These are phyloP conservation scores for Coriolopsis trogii DNA, from an alignment of 1,284 basidiomycete genomes.

Conservation along the genomic window DNA sequence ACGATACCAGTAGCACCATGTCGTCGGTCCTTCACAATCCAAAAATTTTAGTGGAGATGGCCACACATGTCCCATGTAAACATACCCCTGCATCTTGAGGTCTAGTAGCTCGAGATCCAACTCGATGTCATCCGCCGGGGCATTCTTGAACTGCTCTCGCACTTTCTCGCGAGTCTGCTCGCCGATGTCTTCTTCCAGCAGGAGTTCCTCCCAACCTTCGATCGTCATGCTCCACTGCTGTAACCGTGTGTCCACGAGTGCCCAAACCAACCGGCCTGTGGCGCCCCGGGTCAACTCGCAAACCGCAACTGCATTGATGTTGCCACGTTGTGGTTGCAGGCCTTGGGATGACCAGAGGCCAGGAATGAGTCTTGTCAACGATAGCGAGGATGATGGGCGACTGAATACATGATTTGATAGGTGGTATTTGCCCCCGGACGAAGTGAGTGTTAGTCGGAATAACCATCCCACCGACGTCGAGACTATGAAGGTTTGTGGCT, in stretches of 20 bases:
- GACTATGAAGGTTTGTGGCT: constrained; percentile 69
- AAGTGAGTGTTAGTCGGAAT: constrained; percentile 65
- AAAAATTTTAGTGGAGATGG: not conserved
- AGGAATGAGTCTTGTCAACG: constrained; percentile 62
- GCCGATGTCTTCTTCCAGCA: constrained; percentile 56
- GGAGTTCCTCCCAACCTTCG: constrained; percentile 69
- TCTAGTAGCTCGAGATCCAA: constrained; percentile 74
- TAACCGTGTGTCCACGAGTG: constrained; percentile 63
- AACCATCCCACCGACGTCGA: constrained; percentile 69
- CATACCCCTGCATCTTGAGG: constrained; percentile 63
- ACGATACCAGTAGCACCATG: constrained; percentile 67
- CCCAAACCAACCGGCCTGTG: constrained; percentile 59
- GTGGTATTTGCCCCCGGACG: constrained; percentile 68
- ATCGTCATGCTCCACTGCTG: constrained; percentile 68
- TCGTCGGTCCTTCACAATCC: constrained; percentile 49
- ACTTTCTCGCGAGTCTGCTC: constrained; percentile 45
- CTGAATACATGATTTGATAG: constrained; percentile 59
- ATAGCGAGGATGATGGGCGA: constrained; percentile 53
- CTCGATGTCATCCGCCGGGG: constrained; percentile 44
- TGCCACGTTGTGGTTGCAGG: constrained; percentile 46
- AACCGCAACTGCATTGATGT: constrained; percentile 62
- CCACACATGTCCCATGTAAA: not conserved
- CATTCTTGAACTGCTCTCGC: constrained; percentile 41
- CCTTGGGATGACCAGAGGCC: constrained; percentile 49
- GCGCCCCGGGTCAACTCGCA: constrained; percentile 40